Evolutionary conservation across 345 rosid species (phyloP), one percentile per base, ranked within the genome.

Genomic region (Firmiana major): DNA sequence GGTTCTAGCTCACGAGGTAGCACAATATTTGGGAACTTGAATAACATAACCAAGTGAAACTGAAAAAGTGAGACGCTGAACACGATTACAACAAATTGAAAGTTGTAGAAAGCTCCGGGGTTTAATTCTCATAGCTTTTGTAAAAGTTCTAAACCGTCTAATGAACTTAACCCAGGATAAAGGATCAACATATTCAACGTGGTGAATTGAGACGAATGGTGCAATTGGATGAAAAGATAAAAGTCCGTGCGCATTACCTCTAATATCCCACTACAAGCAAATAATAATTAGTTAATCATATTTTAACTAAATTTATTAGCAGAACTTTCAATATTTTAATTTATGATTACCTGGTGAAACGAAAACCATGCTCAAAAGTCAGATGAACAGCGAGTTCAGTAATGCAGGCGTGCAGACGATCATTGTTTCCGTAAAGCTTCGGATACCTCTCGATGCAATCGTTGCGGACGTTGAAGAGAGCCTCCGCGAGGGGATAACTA

Each of bases 381-480:
- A 95, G 78, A 76, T 98, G 96, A 84, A 95, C 86, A 11, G 98
- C 98, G 0, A 95, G 91, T 76, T 95, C 99, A 0, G 98, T 85
- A 78, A 93, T 91, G 80, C 98, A 95, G 60, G 99, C 96, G 36
- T 91, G 97, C 13, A 95, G 89, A 4, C 99, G 89, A 84, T 93
- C 97, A 79, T 93, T 97, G 75, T 97, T 93, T 6, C 97, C 98
- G 67, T 93, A 91, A 19, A 93, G 85, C 79, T 86, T 89, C 0
- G 93, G 97, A 54, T 94, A 94, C 77, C 97, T 84, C 74, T 90
- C 92, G 19, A 93, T 60, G 43, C 97, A 94, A 17, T 88, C 91
- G 6, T 94, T 97, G 17, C 86, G 91, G 77, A 91, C 84, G 38
- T 80, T 79, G 9, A 89, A 85, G 59, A 94, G 85, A n/a, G 95